Percentiles rank a stretch among this genome's conserved stretches.
phyloP scores from a whole-genome alignment of 345 rosid genomes.

The Theobroma cacao region DNA sequence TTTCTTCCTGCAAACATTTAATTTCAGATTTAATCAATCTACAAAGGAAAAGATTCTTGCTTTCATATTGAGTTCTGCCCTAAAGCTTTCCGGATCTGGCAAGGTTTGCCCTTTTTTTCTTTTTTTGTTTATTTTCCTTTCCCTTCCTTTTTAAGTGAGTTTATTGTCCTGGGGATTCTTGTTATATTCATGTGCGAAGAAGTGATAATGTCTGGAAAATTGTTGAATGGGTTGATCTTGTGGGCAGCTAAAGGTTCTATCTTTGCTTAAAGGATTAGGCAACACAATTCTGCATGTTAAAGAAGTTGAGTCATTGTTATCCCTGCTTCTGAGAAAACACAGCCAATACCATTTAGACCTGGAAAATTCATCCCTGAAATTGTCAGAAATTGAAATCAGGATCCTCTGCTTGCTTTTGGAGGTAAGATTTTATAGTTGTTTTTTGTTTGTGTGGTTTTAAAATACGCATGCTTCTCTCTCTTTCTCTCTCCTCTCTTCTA shows the following conservation, averaged over 20 bases:
- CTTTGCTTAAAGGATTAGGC: constrained; percentile 80
- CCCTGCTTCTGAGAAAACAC: constrained; percentile 61
- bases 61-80: constrained; percentile 50
- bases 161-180: background rate
- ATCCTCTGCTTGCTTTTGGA: constrained; percentile 82
- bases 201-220: background rate
- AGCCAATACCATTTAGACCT: constrained; percentile 37
- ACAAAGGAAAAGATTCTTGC: constrained; percentile 63
- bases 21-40: constrained; percentile 68
- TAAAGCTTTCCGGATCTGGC: constrained; percentile 60
- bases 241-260: constrained; percentile 70
- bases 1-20: background rate
- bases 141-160: background rate
- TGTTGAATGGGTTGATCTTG: constrained; percentile 16
- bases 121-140: background rate
- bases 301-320: constrained; percentile 55
- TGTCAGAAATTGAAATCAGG: constrained; percentile 59
- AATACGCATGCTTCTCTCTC: background rate
- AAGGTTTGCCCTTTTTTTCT: constrained; percentile 48
- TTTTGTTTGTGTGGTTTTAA: background rate
- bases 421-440: constrained; percentile 39
- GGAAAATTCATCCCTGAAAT: constrained; percentile 41
- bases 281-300: constrained; percentile 42
- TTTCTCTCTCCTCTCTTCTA: too few species aligned
- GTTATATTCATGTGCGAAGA: background rate